phyloP scores from a whole-genome alignment of 768 basidiomycete species.

The Naganishia antarctica region DNA sequence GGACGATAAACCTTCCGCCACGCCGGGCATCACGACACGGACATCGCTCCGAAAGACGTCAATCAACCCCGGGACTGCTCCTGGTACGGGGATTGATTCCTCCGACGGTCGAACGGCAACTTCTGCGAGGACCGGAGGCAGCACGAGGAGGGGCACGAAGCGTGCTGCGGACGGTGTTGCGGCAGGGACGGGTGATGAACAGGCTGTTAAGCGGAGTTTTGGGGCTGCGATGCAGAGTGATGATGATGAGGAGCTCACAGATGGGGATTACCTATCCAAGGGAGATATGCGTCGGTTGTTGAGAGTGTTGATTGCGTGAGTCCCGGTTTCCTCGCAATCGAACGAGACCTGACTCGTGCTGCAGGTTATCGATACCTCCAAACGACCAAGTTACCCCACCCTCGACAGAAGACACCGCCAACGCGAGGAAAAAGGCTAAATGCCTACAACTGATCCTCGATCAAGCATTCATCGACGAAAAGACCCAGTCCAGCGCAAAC shows the following conservation, averaged over 20 bases:
- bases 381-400: neutral
- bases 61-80: no score
- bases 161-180: no score
- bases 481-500: neutral
- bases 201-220: slow-evolving; percentile 12
- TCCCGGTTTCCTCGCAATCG: neutral
- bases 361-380: slow-evolving; percentile 7
- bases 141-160: no score
- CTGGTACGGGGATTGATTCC: no score
- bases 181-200: neutral
- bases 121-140: no score
- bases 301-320: slow-evolving; percentile 9
- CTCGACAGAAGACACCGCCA: neutral
- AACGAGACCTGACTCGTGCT: neutral
- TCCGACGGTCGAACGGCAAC: no score
- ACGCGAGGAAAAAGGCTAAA: neutral
- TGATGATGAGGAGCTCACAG: neutral
- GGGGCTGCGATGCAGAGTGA: neutral
- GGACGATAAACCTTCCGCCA: no score
- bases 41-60: no score
- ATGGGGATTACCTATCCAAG: neutral
- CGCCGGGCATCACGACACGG: no score
- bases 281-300: slow-evolving; percentile 6
- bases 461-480: neutral
- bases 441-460: slow-evolving; percentile 7